Evolutionary conservation across 116 monocot species (phyloP), one percentile per base, ranked within the genome.

Genomic region (Zostera marina): DNA sequence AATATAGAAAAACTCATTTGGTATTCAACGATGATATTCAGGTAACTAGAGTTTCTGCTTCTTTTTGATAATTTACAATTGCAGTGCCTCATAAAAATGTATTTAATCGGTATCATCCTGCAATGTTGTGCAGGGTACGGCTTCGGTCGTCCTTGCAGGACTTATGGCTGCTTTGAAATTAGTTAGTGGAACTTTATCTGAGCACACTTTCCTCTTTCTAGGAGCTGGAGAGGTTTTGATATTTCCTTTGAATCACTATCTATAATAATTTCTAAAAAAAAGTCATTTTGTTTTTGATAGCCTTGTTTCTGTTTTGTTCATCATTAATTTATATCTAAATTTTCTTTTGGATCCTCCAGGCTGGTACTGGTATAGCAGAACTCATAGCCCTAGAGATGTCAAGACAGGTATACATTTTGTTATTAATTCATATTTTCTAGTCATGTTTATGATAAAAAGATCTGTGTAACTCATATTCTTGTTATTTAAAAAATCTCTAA

Each of bases 311-410:
- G 42, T 15, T 43, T 54, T 60, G 60, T 23, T 22, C 6, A 12
- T 14, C 2, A 5, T 22, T 8, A 10, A 11, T 43, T 42, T 59
- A 22, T 23, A 23, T 44, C 21, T 13, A 10, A 52, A 11, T 39
- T 42, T 42, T 22, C 45, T 43, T 66, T 46, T 66, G 60, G 15
- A 65, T 42, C 32, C 63, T 59, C 42, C 79, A 94, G 93, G 94
- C 94, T 74, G 94, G 94, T 53, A 94, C 94, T 60, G 94, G 94
- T 20, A 94, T 94, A 73, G 94, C 94, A 17, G 94, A 88, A 67
- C 82, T 94, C n/a, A 88, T 94, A 65, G 94, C 88, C 39, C 88
- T 82, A 22, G 82, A 94, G 77, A 88, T 94, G 69, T 88, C 94
- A 54, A 88, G 71, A 61, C 79, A 82, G 88, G 93, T 88, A 65